Conservation (phyloP, 1,139 yeast genomes). For the Suhomyces bribrorum region DNA sequence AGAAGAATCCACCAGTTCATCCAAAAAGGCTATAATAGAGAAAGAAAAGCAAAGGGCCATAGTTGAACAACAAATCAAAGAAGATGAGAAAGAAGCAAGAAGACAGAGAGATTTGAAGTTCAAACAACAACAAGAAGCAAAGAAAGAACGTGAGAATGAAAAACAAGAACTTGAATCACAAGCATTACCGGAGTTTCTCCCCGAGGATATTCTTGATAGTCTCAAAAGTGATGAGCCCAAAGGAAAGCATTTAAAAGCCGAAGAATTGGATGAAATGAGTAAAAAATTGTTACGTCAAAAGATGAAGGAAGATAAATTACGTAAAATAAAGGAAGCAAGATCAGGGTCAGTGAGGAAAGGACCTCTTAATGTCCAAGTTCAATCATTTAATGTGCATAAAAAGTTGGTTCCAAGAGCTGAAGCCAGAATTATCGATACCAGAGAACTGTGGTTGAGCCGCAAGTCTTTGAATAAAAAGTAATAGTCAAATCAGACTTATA, state of each 20-base stretch:
- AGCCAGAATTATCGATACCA: conserved; percentile 39
- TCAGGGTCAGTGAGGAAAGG: conserved; percentile 49
- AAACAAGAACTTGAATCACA: conserved; percentile 23
- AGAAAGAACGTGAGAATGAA: conserved; percentile 28
- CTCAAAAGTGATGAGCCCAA: conserved; percentile 16
- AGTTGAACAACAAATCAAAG: conserved; percentile 35
- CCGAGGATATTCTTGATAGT: conserved; percentile 47
- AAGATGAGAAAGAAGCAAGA: conserved; percentile 49
- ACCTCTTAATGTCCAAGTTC: conserved; percentile 56
- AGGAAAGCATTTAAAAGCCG: conserved; percentile 41
- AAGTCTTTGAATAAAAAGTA: conserved; percentile 47
- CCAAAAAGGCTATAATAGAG: conserved; percentile 34
- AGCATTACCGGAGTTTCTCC: conserved; percentile 51
- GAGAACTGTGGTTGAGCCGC: conserved; percentile 63
- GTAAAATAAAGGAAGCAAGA: conserved; percentile 41
- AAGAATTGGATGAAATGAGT: conserved; percentile 36
- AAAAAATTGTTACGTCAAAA: conserved; percentile 22
- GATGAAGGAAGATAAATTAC: conserved; percentile 44
- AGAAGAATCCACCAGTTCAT: conserved; percentile 39
- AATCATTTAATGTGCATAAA: conserved; percentile 26
- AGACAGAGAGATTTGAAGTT: conserved; percentile 49
- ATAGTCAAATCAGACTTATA: neutral
- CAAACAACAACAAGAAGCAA: conserved; percentile 49
- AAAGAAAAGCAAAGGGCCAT: conserved; percentile 36
- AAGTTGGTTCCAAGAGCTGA: conserved; percentile 51